These are phyloP conservation scores for Phellinidium pouzarii DNA, from an alignment of 1,284 basidiomycete genomes.

Conservation along the genomic window DNA sequence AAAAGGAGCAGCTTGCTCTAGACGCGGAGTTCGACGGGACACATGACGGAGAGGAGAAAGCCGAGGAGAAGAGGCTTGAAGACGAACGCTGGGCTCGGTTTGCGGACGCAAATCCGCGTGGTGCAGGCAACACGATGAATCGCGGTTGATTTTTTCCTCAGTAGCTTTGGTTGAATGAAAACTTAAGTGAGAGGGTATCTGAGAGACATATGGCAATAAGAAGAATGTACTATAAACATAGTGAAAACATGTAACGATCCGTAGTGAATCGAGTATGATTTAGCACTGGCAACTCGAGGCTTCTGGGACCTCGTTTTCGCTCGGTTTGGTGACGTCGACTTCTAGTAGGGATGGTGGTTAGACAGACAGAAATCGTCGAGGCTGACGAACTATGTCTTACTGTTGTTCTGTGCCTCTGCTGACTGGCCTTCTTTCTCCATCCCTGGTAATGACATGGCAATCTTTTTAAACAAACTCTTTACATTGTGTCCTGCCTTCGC, in stretches of 20 bases:
- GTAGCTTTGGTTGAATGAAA: constrained; percentile 16
- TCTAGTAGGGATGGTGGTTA: constrained; percentile 35
- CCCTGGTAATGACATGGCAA: constrained; percentile 95
- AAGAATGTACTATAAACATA: constrained; percentile 12
- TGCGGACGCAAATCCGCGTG: constrained; percentile 74
- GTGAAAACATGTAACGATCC: constrained; percentile 10
- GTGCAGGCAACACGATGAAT: constrained; percentile 94
- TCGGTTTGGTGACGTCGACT: constrained; percentile 73
- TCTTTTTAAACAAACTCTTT: constrained; percentile 98
- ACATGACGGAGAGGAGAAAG: constrained; percentile 57
- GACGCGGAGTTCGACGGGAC: constrained; percentile 86
- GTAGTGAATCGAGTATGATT: constrained; percentile 18
- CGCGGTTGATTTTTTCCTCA: constrained; percentile 49
- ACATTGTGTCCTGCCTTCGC: constrained; percentile 99
- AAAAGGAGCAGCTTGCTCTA: constrained; percentile 68
- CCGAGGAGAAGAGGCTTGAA: constrained; percentile 71
- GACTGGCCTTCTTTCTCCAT: constrained; percentile 79
- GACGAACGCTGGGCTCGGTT: constrained; percentile 85
- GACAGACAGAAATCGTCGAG: neutral
- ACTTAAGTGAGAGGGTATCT: constrained; percentile 11
- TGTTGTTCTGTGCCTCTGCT: constrained; percentile 62
- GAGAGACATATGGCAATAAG: constrained; percentile 8
- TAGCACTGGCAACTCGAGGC: constrained; percentile 73
- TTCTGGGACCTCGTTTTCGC: constrained; percentile 60
- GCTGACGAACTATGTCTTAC: constrained; percentile 34